phyloP scores from a whole-genome alignment of 225 moss, liverwort and hornwort genomes.

The Polytrichum formosum region DNA sequence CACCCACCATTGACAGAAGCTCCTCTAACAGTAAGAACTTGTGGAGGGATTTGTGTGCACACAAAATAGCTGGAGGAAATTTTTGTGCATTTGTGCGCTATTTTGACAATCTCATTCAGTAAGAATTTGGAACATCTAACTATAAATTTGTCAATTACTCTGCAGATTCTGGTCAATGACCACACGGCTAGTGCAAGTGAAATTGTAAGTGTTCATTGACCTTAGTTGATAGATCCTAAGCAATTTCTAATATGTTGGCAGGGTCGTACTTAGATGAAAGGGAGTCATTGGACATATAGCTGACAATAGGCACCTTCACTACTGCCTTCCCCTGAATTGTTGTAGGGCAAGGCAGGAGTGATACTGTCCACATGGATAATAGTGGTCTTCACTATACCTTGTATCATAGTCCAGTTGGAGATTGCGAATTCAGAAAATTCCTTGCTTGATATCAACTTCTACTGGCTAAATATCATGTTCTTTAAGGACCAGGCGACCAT shows the following conservation, averaged over 20 bases:
- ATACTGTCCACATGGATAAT: no score
- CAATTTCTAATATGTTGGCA: no score
- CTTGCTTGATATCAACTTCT: not conserved
- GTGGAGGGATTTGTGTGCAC: slow-evolving; percentile 3
- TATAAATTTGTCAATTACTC: slow-evolving; percentile 1
- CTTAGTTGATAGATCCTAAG: no score
- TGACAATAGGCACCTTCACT: no score
- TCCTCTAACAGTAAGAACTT: slow-evolving; percentile 68
- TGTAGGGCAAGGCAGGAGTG: no score
- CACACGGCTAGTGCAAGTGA: slow-evolving; percentile 95
- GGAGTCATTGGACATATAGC: not conserved
- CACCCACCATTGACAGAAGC: slow-evolving; percentile 62
- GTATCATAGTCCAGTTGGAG: no score
- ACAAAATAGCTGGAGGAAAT: no score
- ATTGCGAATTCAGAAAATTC: no score
- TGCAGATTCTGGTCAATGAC: slow-evolving; percentile 82
- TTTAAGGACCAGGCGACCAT: not conserved
- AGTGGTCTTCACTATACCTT: no score
- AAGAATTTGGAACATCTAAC: not conserved
- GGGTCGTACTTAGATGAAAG: not conserved
- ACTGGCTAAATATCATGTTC: not conserved
- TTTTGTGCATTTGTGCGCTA: no score
- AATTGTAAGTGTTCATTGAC: slow-evolving; percentile 52
- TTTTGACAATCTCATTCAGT: not conserved
- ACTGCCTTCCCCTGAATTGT: no score